A percentile compares a stretch with the other conserved stretches of the same genome.
phyloP scores from a whole-genome alignment of 1,139 yeast genomes.

The Candida glucosophila region DNA sequence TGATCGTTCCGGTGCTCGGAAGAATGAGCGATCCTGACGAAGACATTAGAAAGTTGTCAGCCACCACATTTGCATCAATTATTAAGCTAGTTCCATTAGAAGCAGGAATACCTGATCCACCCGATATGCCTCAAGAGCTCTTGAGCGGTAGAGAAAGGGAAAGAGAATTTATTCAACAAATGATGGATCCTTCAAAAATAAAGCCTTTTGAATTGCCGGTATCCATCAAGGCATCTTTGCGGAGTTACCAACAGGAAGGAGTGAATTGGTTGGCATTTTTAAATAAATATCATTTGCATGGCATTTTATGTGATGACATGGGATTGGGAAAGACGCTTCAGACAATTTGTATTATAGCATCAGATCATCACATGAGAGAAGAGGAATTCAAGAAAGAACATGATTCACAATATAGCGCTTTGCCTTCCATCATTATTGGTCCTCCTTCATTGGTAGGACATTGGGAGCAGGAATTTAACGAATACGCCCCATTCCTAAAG shows the following conservation, averaged over 20 bases:
- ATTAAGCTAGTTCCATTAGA: conserved; percentile 94
- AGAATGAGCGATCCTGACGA: conserved; percentile 95
- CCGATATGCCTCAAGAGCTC: conserved; percentile 78
- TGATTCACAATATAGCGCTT: conserved; percentile 58
- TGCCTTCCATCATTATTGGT: conserved; percentile 84
- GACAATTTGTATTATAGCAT: conserved; percentile 92
- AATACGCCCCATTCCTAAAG: conserved; percentile 81
- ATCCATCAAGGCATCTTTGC: conserved; percentile 81
- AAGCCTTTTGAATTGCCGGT: conserved; percentile 85
- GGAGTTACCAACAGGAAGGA: conserved; percentile 97
- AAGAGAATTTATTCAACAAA: conserved; percentile 89
- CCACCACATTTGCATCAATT: conserved; percentile 94
- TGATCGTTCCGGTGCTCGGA: conserved; percentile 93
- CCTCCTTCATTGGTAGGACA: conserved; percentile 98
- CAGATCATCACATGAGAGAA: conserved; percentile 84
- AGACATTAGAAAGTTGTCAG: conserved; percentile 84
- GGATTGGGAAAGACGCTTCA: conserved; percentile 97
- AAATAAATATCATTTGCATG: conserved; percentile 91
- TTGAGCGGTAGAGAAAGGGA: conserved; percentile 88
- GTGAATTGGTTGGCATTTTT: conserved; percentile 96
- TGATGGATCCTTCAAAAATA: conserved; percentile 97
- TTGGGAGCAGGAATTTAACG: conserved; percentile 93
- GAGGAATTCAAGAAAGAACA: conserved; percentile 56
- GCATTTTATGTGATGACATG: conserved; percentile 98
- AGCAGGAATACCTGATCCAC: conserved; percentile 96